Percentiles rank a stretch among this genome's conserved stretches.
Evolutionary conservation across 148 eudicot species (phyloP).

Genomic region (Hydrangea macrophylla): DNA sequence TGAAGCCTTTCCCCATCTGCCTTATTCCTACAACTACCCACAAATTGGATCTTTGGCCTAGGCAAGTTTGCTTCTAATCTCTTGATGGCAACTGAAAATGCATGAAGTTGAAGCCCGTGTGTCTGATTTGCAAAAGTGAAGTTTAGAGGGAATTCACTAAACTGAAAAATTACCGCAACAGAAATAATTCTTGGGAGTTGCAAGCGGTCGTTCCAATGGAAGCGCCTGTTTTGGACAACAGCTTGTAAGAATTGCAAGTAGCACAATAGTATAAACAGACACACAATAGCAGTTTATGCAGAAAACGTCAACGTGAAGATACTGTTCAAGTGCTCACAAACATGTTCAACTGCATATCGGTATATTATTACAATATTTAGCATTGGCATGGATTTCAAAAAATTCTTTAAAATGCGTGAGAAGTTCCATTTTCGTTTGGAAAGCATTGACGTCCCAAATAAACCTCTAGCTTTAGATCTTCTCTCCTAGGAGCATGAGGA

Average conservation of each 20-base stretch:
- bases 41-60: too few species aligned
- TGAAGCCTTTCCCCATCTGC: constrained; percentile 84
- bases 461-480: background rate
- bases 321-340: too few species aligned
- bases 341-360: too few species aligned
- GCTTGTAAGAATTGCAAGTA: constrained; percentile 7
- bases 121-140: constrained; percentile 50
- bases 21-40: constrained; percentile 92
- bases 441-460: background rate
- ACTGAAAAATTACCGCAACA: constrained; percentile 46
- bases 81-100: constrained; percentile 65
- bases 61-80: constrained; percentile 43
- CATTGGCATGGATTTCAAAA: background rate
- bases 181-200: constrained; percentile 62
- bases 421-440: background rate
- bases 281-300: background rate
- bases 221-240: constrained; percentile 48
- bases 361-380: background rate
- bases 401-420: background rate
- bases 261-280: background rate
- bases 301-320: too few species aligned
- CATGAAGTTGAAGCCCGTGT: constrained; percentile 85
- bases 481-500: background rate
- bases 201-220: constrained; percentile 62
- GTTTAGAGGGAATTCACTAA: constrained; percentile 9